Evolutionary conservation across 257 asterid genomes (phyloP).

Genomic region (Ocimum tenuiflorum): DNA sequence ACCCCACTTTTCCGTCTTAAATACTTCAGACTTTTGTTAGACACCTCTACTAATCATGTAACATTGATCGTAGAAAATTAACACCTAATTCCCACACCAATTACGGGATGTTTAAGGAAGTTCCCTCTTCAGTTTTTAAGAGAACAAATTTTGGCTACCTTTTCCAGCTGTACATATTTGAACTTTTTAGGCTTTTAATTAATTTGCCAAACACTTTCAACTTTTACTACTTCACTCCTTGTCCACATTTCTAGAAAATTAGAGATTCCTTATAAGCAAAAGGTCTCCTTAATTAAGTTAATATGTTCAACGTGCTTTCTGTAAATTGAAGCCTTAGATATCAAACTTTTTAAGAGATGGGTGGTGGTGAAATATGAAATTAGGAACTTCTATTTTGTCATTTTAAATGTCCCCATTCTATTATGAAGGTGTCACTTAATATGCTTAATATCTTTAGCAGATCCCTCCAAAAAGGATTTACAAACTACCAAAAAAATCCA

Average conservation of each 20-base stretch:
- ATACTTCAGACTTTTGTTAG: too few relatives aligned
- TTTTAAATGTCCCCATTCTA: background rate
- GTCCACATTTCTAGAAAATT: background rate
- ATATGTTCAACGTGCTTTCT: background rate
- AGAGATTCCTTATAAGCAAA: background rate
- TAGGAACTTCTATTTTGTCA: background rate
- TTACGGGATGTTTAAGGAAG: too few relatives aligned
- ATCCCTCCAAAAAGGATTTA: too few relatives aligned
- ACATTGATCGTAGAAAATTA: too few relatives aligned
- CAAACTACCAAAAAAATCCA: background rate
- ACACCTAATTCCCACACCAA: too few relatives aligned
- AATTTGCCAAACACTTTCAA: background rate
- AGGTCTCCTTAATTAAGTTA: background rate
- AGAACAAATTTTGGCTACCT: too few relatives aligned
- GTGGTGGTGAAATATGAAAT: background rate
- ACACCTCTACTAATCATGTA: too few relatives aligned
- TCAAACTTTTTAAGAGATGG: background rate
- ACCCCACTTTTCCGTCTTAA: too few relatives aligned
- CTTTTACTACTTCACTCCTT: background rate
- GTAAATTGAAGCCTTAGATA: background rate
- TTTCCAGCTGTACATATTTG: background rate
- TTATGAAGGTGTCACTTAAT: background rate
- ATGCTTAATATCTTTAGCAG: too few relatives aligned
- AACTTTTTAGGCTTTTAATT: background rate
- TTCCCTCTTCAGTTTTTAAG: too few relatives aligned